Percentiles rank a stretch among this genome's conserved stretches.
Evolutionary conservation across 1,284 basidiomycete species (phyloP).

Genomic region (Chiua sp.): DNA sequence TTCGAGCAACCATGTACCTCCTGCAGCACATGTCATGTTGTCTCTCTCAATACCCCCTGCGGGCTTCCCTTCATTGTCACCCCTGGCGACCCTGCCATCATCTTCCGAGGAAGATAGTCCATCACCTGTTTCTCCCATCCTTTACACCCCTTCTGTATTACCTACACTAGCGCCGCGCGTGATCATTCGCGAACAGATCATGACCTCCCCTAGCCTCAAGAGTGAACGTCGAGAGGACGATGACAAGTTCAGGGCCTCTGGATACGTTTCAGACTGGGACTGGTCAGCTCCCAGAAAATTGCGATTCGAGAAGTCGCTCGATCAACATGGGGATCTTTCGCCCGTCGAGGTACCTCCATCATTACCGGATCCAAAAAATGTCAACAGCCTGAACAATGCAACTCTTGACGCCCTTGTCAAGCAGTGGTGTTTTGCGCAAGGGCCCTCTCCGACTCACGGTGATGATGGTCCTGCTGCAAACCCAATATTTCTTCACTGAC

Average conservation of each 20-base stretch:
- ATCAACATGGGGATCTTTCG: background rate
- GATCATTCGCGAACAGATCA: conserved; percentile 32
- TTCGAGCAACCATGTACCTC: conserved; percentile 31
- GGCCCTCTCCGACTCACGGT: conserved; percentile 19
- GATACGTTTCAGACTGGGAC: conserved; percentile 24
- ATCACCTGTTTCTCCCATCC: conserved; percentile 32
- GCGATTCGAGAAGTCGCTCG: background rate
- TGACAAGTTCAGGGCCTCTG: too few species aligned
- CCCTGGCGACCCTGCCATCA: background rate
- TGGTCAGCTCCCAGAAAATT: conserved; percentile 19
- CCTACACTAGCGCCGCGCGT: conserved; percentile 27
- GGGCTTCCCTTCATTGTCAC: background rate
- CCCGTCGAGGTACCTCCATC: background rate
- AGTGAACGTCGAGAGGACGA: background rate
- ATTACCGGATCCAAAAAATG: background rate
- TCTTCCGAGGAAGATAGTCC: conserved; percentile 19
- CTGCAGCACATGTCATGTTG: conserved; percentile 15
- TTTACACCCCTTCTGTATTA: conserved; percentile 30
- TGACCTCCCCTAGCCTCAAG: conserved; percentile 2
- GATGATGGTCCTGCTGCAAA: conserved; percentile 24
- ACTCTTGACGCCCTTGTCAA: conserved; percentile 66
- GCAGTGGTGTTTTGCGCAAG: conserved; percentile 74
- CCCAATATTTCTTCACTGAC: too few species aligned
- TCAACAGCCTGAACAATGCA: conserved; percentile 30
- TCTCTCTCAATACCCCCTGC: conserved; percentile 1